A percentile compares a stretch with the other conserved stretches of the same genome.
These are phyloP conservation scores for Solanum ossicruentum DNA, from an alignment of 257 asterid species.

Conservation along the genomic window DNA sequence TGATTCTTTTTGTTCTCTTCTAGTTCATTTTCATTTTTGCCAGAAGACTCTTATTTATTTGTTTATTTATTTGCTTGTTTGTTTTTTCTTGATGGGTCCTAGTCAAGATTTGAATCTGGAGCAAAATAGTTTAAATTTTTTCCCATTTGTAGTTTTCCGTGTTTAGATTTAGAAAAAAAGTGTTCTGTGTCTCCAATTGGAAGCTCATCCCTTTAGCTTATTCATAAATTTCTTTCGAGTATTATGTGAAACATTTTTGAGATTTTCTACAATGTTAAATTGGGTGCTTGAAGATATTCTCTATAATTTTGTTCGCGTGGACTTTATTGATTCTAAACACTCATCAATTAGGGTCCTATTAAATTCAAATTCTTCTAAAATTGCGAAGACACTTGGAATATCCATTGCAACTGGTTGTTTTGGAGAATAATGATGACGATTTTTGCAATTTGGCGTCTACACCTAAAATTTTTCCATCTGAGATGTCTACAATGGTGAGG, in stretches of 20 bases:
- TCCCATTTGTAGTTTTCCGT: not conserved
- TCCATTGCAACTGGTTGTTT: constrained; percentile 38
- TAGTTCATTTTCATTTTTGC: too few relatives aligned
- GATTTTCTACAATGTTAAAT: not conserved
- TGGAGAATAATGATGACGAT: constrained; percentile 24
- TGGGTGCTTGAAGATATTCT: constrained; percentile 15
- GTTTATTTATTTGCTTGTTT: too few relatives aligned
- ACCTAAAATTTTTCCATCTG: constrained; percentile 14
- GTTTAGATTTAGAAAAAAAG: not conserved
- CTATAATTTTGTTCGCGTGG: constrained; percentile 16
- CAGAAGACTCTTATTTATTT: too few relatives aligned
- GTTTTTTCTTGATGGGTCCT: not conserved
- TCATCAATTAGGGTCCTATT: constrained; percentile 39
- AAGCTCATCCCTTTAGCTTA: not conserved
- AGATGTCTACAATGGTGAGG: constrained; percentile 32
- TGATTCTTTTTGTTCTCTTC: too few relatives aligned
- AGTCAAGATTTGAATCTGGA: not conserved
- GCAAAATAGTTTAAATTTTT: not conserved
- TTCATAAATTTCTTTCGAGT: not conserved
- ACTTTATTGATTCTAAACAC: constrained; percentile 27
- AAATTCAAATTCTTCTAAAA: constrained; percentile 49
- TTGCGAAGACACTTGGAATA: constrained; percentile 51
- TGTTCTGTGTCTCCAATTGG: not conserved
- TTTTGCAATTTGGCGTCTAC: constrained; percentile 32
- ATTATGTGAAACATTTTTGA: not conserved